These are phyloP conservation scores for Drechslerella stenobrocha DNA, from an alignment of 2,329 filamentous ascomycete species.

Conservation along the genomic window DNA sequence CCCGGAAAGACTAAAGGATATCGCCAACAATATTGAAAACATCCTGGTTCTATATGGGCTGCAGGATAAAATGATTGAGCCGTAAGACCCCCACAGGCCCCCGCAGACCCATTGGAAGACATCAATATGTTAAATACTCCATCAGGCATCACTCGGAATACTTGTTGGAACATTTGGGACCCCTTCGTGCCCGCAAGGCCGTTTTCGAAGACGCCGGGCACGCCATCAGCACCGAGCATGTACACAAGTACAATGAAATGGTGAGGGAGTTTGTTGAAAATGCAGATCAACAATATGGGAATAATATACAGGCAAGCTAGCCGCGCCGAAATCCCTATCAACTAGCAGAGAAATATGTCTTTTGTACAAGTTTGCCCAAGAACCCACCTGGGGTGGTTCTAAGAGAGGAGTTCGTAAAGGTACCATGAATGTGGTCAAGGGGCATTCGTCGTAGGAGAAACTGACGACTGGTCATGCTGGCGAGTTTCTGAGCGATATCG, in stretches of 20 bases:
- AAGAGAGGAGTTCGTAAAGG: background rate
- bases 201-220: slow-evolving; percentile 65
- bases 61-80: slow-evolving; percentile 74
- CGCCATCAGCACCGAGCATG: slow-evolving; percentile 72
- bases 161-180: slow-evolving; percentile 67
- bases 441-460: too few relatives aligned
- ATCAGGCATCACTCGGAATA: slow-evolving; percentile 67
- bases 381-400: background rate
- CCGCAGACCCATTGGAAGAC: too few relatives aligned
- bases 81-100: slow-evolving; percentile 11
- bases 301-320: background rate
- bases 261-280: slow-evolving; percentile 65
- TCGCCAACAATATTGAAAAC: slow-evolving; percentile 71
- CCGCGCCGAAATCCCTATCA: background rate
- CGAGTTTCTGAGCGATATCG: too few relatives aligned
- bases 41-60: slow-evolving; percentile 77
- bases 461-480: too few relatives aligned
- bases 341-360: background rate
- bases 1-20: slow-evolving; percentile 65
- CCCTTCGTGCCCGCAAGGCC: slow-evolving; percentile 59
- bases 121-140: background rate
- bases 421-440: too few relatives aligned
- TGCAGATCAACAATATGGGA: slow-evolving; percentile 51
- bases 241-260: slow-evolving; percentile 68
- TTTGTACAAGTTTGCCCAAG: background rate